phyloP scores from a whole-genome alignment of 2,329 filamentous ascomycete species.

The Verticillium tricorpus region DNA sequence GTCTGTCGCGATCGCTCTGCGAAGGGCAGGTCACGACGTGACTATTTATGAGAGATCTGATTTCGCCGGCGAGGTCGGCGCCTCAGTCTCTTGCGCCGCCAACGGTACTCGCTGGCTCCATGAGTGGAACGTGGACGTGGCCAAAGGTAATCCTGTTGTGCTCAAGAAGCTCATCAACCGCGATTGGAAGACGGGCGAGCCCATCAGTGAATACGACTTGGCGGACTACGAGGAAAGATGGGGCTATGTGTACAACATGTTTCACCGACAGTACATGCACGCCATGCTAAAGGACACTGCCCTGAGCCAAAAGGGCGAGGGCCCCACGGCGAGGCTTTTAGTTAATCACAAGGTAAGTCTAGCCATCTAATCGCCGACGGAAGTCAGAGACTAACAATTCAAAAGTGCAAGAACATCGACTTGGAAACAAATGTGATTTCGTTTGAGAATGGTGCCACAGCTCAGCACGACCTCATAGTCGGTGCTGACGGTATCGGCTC shows the following conservation, averaged over 20 bases:
- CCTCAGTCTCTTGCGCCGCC: constrained; percentile 63
- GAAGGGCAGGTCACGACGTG: constrained; percentile 40
- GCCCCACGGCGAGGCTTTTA: constrained; percentile 45
- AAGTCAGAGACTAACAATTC: background rate
- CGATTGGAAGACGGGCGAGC: constrained; percentile 66
- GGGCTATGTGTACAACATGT: constrained; percentile 66
- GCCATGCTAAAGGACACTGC: constrained; percentile 60
- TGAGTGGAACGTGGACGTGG: constrained; percentile 62
- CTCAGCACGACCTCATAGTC: constrained; percentile 54
- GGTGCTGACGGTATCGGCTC: constrained; percentile 67
- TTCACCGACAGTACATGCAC: constrained; percentile 67
- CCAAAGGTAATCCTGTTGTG: constrained; percentile 60
- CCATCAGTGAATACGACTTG: constrained; percentile 58
- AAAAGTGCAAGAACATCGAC: constrained; percentile 46
- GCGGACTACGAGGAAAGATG: constrained; percentile 61
- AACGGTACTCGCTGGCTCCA: constrained; percentile 68
- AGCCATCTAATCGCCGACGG: background rate
- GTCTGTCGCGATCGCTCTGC: constrained; percentile 39
- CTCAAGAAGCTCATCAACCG: constrained; percentile 63
- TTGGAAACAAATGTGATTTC: constrained; percentile 41
- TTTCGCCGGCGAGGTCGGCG: constrained; percentile 64
- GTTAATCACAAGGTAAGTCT: constrained; percentile 50
- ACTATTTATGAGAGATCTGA: constrained; percentile 64
- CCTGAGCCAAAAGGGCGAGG: constrained; percentile 45
- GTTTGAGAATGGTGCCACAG: constrained; percentile 47